These are phyloP conservation scores for Glutinoglossum americanum DNA, from an alignment of 495 filamentous ascomycete species.

Conservation along the genomic window DNA sequence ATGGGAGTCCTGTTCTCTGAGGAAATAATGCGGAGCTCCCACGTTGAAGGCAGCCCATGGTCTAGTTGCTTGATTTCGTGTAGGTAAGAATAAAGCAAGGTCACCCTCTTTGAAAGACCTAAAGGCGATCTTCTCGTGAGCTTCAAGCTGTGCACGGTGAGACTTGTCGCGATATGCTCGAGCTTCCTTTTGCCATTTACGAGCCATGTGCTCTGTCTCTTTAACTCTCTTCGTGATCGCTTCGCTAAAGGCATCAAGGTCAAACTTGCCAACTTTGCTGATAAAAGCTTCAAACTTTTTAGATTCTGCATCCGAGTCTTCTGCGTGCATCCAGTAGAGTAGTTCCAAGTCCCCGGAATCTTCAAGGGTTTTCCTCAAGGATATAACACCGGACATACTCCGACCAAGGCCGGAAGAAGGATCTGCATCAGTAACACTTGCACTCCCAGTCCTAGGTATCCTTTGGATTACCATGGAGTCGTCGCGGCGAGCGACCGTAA, in stretches of 20 bases:
- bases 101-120: conserved; percentile 92
- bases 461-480: conserved; percentile 55
- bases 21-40: conserved; percentile 87
- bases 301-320: conserved; percentile 41
- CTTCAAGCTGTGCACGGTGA: conserved; percentile 62
- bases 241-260: conserved; percentile 63
- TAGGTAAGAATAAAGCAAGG: conserved; percentile 85
- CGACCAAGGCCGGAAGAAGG: conserved; percentile 28
- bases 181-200: conserved; percentile 78
- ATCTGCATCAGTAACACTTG: conserved; percentile 34
- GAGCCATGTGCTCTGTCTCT: conserved; percentile 71
- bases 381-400: conserved; percentile 15
- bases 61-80: conserved; percentile 74
- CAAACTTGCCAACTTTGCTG: conserved; percentile 46
- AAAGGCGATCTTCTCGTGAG: conserved; percentile 93
- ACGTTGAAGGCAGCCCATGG: conserved; percentile 99
- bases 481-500: conserved; percentile 52
- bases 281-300: conserved; percentile 52
- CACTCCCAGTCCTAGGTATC: conserved; percentile 40
- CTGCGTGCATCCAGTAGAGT: conserved; percentile 56
- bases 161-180: conserved; percentile 73
- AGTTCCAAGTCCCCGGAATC: conserved; percentile 36
- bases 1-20: conserved; percentile 79
- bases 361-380: conserved; percentile 20
- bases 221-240: conserved; percentile 67